These are phyloP conservation scores for Thielaviopsis populi DNA, from an alignment of 2,329 filamentous ascomycete genomes.

Conservation along the genomic window DNA sequence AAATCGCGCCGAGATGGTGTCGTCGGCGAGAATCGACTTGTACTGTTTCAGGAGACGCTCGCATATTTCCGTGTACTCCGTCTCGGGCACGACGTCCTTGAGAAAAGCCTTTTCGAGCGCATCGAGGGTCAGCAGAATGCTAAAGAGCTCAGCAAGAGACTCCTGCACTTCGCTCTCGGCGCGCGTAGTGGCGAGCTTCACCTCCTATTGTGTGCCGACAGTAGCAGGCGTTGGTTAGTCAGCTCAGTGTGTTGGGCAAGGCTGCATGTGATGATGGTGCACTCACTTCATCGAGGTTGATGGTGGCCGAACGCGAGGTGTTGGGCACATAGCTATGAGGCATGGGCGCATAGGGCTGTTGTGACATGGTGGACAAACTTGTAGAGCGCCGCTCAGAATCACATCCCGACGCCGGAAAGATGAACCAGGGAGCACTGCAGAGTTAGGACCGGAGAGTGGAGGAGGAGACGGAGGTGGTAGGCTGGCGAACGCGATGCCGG, in stretches of 20 bases:
- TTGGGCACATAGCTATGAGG: constrained; percentile 87
- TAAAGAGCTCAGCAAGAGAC: constrained; percentile 92
- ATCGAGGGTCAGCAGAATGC: constrained; percentile 89
- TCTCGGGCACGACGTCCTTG: constrained; percentile 82
- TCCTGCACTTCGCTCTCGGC: constrained; percentile 89
- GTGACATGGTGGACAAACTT: constrained; percentile 27
- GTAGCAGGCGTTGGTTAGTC: background rate
- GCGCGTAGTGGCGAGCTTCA: constrained; percentile 74
- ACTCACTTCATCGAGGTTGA: constrained; percentile 78
- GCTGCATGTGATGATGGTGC: background rate
- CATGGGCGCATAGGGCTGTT: constrained; percentile 71
- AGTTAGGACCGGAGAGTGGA: too few species aligned
- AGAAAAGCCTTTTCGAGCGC: constrained; percentile 93
- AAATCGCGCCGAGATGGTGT: constrained; percentile 79
- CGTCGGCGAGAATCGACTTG: constrained; percentile 81
- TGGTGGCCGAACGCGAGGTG: constrained; percentile 66
- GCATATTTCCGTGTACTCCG: constrained; percentile 93
- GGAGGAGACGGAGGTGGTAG: too few species aligned
- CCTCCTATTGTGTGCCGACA: constrained; percentile 48
- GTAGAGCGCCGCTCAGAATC: background rate
- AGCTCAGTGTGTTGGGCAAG: background rate
- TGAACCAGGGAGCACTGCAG: background rate
- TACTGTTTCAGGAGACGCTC: constrained; percentile 90
- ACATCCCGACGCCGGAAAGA: constrained; percentile 7
- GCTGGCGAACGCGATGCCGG: too few species aligned